Percentiles rank a stretch among this genome's conserved stretches.
These are phyloP conservation scores for Acer saccharum DNA, from an alignment of 345 rosid genomes.

Conservation along the genomic window DNA sequence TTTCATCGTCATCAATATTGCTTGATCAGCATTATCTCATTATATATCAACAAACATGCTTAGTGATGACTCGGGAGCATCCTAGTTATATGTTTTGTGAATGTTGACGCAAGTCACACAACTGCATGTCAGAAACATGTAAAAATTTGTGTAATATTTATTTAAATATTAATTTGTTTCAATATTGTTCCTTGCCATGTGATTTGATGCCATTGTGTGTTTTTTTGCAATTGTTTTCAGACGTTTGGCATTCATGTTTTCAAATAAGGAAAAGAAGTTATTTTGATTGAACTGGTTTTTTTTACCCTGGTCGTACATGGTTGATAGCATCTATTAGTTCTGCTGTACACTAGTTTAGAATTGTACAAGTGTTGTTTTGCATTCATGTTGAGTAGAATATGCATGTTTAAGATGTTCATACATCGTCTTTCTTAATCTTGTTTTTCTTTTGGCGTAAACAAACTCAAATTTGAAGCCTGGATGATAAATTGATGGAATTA, in stretches of 20 bases:
- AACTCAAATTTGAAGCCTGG: constrained; percentile 1
- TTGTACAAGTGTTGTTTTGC: not conserved
- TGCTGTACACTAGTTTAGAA: not conserved
- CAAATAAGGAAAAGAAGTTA: not conserved
- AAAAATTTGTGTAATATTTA: not conserved
- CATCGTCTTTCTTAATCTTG: not conserved
- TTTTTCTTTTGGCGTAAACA: not conserved
- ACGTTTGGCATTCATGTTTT: not conserved
- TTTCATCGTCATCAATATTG: constrained; percentile 2
- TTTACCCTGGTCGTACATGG: not conserved
- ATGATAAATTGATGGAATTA: not conserved
- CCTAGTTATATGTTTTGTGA: not conserved
- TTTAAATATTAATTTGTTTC: not conserved
- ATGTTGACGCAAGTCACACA: not conserved
- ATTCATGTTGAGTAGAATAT: not conserved
- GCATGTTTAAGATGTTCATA: not conserved
- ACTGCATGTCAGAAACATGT: not conserved
- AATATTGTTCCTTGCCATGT: not conserved
- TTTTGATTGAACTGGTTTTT: not conserved
- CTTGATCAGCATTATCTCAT: not conserved
- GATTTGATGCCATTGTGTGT: not conserved
- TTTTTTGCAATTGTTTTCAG: not conserved
- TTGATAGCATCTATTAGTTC: not conserved
- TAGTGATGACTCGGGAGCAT: not conserved
- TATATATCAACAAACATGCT: not conserved